Conservation (phyloP, 768 basidiomycete genomes). For the Termitomyces sp. region DNA sequence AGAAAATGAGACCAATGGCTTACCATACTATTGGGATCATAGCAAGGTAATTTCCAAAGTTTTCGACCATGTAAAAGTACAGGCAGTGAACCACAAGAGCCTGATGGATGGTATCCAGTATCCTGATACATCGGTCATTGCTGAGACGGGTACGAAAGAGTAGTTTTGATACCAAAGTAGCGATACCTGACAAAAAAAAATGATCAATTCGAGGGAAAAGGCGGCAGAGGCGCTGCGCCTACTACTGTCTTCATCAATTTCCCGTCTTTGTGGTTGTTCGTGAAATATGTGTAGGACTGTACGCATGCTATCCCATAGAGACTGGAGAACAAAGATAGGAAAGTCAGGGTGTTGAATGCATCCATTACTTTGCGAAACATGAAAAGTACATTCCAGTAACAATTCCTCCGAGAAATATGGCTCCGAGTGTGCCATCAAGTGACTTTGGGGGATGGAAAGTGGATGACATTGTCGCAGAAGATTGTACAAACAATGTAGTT, state of each 20-base stretch:
- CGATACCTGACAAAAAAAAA: neutral
- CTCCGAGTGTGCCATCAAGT: neutral
- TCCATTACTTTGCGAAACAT: too few species aligned
- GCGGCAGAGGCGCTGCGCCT: neutral
- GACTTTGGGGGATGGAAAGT: neutral
- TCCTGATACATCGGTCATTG: neutral
- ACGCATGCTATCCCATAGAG: constrained; percentile 5
- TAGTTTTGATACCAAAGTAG: constrained; percentile 1
- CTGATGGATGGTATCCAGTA: constrained; percentile 1
- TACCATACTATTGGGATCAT: neutral
- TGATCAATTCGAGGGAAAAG: too few species aligned
- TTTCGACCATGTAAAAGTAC: neutral
- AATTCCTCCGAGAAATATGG: neutral
- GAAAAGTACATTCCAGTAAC: neutral
- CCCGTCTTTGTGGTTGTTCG: neutral
- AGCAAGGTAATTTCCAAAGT: neutral
- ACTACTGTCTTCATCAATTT: neutral
- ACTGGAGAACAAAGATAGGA: neutral
- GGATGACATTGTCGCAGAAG: neutral
- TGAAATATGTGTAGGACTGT: constrained; percentile 1
- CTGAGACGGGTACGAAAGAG: too few species aligned
- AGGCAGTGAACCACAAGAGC: neutral
- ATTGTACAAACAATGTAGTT: neutral
- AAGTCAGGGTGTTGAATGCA: neutral
- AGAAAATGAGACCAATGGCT: neutral